Evolutionary conservation across 805 yeast species (phyloP), one percentile per base, ranked within the genome.

Genomic region (Starmerella powellii): DNA sequence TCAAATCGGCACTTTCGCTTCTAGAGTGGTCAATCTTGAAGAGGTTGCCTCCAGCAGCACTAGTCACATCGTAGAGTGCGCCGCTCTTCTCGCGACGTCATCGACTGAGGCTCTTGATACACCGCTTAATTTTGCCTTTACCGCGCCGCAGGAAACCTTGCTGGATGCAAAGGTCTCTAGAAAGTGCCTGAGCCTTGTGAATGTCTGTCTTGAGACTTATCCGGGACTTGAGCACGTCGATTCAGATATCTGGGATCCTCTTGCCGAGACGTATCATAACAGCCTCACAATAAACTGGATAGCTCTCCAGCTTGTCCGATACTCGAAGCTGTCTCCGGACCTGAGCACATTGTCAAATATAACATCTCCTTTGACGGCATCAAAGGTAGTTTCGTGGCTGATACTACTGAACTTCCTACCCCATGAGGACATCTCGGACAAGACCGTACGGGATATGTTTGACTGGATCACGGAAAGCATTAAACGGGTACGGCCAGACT

Each of bases 301-400:
- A n/a, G 34, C 35, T 20, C 30, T 31, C 26, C 6, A n/a, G n/a
- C n/a, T n/a, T n/a, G n/a, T n/a, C n/a, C n/a, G n/a, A n/a, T n/a
- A n/a, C n/a, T n/a, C n/a, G n/a, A n/a, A n/a, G n/a, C n/a, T n/a
- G n/a, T n/a, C n/a, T n/a, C n/a, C n/a, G n/a, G n/a, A n/a, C n/a
- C 17, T 21, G 8, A 6, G 8, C 13, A 6, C 17, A 6, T 21
- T 12, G n/a, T n/a, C 20, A 6, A 10, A 20, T 19, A 15, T 6
- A n/a, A n/a, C 10, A 5, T 20, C 17, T 6, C n/a, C n/a, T 6
- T 8, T 10, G 8, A n/a, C 20, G 6, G n/a, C 41, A 5, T 10
- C 31, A 4, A 29, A 13, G 15, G 8, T 44, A 6, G 45, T 44
- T 3, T 37, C 40, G 2, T 44, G 45, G 45, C 31, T 44, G 11